Percentiles rank a stretch among this genome's conserved stretches.
Evolutionary conservation across 2,329 filamentous ascomycete species (phyloP).

Genomic region (Sarocladiaceae sp.): DNA sequence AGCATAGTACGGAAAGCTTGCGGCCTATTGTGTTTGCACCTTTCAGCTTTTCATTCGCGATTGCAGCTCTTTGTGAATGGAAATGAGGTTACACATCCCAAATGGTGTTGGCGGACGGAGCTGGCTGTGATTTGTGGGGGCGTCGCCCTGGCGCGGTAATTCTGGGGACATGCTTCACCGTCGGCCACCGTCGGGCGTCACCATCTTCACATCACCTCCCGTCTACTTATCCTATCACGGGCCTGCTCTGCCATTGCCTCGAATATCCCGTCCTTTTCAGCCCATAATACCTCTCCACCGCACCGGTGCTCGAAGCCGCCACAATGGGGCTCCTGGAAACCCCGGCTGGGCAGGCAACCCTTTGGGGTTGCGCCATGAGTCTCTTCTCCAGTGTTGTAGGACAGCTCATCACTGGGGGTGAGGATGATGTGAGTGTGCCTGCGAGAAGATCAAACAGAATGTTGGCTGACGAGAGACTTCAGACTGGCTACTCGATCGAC

Average conservation of each 20-base stretch:
- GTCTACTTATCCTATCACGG: too few species aligned
- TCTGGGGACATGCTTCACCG: background rate
- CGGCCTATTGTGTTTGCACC: too few species aligned
- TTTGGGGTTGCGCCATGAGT: background rate
- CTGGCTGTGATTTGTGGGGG: background rate
- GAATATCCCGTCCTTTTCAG: background rate
- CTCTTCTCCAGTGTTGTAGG: slow-evolving; percentile 66
- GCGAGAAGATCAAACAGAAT: background rate
- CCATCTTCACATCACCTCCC: too few species aligned
- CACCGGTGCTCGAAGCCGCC: background rate
- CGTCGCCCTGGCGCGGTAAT: too few species aligned
- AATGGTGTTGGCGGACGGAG: too few species aligned
- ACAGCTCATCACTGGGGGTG: slow-evolving; percentile 53
- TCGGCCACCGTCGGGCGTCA: background rate
- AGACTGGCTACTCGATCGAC: slow-evolving; percentile 61
- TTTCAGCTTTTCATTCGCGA: too few species aligned
- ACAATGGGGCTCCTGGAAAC: background rate
- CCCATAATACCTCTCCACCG: background rate
- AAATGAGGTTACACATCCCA: too few species aligned
- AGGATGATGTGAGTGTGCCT: background rate
- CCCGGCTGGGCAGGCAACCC: background rate
- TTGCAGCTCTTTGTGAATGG: too few species aligned
- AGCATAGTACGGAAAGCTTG: too few species aligned
- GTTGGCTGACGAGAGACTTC: background rate
- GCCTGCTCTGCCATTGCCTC: background rate